Evolutionary conservation across 768 basidiomycete species (phyloP).

Genomic region (Termitomyces sp.): DNA sequence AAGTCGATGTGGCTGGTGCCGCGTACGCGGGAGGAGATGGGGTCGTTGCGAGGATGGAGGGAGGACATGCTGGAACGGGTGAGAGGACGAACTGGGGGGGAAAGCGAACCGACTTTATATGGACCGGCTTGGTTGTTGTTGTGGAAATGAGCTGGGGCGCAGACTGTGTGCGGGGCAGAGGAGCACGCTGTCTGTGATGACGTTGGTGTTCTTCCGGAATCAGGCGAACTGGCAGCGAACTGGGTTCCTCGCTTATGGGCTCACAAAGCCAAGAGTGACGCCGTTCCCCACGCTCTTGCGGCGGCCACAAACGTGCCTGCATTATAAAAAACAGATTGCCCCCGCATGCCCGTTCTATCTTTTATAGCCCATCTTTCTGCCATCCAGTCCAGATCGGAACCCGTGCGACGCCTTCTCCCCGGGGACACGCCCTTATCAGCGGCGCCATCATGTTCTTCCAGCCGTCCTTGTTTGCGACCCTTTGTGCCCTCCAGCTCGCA

Average conservation of each 20-base stretch:
- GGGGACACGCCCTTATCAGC: conserved; percentile 28
- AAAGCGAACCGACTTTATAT: conserved; percentile 29
- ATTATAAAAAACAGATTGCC: conserved; percentile 19
- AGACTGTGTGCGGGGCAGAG: conserved; percentile 41
- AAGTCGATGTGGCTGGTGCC: conserved; percentile 87
- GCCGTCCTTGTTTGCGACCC: conserved; percentile 7
- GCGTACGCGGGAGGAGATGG: conserved; percentile 67
- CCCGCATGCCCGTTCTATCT: conserved; percentile 24
- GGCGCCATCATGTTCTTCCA: conserved; percentile 14
- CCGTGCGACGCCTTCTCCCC: conserved; percentile 7
- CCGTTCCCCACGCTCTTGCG: conserved; percentile 14
- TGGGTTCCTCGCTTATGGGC: conserved; percentile 50
- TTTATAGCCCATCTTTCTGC: conserved; percentile 30
- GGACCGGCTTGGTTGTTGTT: conserved; percentile 33
- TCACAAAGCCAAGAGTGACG: conserved; percentile 34
- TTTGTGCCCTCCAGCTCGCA: neutral
- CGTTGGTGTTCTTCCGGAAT: conserved; percentile 37
- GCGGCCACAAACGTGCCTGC: conserved; percentile 40
- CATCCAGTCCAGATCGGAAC: conserved; percentile 20
- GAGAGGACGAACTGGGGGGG: conserved; percentile 11
- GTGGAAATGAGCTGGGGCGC: conserved; percentile 61
- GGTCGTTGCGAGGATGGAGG: conserved; percentile 58
- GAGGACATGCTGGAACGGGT: conserved; percentile 42
- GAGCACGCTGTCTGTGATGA: conserved; percentile 53
- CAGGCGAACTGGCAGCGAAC: conserved; percentile 24